These are phyloP conservation scores for Bonia amplexicaulis DNA, from an alignment of 176 grass and related monocot species.

Conservation along the genomic window DNA sequence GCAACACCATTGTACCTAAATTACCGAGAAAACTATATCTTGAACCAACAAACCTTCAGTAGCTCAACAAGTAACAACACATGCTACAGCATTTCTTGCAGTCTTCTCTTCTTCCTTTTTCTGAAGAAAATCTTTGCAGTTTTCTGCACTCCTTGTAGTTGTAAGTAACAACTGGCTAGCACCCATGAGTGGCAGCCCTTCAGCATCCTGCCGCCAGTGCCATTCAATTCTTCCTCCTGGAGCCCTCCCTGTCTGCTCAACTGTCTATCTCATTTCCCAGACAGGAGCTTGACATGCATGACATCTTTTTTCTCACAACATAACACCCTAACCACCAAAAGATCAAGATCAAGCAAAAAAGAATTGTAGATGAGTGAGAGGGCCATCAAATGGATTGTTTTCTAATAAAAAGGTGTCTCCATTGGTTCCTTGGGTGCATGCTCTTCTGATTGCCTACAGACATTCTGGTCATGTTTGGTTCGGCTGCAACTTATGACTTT, in stretches of 20 bases:
- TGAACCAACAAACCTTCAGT: too few relatives aligned
- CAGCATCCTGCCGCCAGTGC: background rate
- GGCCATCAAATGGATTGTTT: background rate
- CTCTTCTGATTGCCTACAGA: conserved; percentile 4
- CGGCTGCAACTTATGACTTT: too few relatives aligned
- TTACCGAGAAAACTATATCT: too few relatives aligned
- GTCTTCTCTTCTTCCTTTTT: too few relatives aligned
- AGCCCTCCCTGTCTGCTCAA: conserved; percentile 10
- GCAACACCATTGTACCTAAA: background rate
- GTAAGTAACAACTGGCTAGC: background rate
- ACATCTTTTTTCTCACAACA: background rate
- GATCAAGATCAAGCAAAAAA: background rate
- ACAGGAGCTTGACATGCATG: conserved; percentile 10
- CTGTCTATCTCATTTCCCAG: conserved; percentile 12
- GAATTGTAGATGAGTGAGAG: background rate
- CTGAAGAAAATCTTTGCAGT: background rate
- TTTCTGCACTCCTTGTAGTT: background rate
- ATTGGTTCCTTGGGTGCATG: background rate
- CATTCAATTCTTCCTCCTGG: background rate
- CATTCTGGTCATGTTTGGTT: too few relatives aligned
- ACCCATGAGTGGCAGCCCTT: background rate
- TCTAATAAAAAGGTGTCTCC: background rate
- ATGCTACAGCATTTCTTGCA: too few relatives aligned
- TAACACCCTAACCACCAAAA: conserved; percentile 32
- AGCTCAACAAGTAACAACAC: too few relatives aligned